Evolutionary conservation across 441 rosid genomes (phyloP), one percentile per base, ranked within the genome.

Genomic region (Daphne laureola): DNA sequence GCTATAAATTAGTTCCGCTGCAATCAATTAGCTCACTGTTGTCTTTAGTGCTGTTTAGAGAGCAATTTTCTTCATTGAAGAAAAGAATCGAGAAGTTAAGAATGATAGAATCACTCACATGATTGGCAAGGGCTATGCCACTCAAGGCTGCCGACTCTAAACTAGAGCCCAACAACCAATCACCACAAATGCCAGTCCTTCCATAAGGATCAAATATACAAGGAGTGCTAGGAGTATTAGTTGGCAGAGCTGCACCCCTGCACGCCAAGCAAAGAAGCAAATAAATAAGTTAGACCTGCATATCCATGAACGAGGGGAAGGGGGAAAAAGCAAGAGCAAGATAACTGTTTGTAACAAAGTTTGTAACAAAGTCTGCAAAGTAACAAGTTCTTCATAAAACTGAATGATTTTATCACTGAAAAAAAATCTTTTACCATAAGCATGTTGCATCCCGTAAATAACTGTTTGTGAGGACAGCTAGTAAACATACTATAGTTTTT

Each of bases 231-330:
- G 92, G 92, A 43, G 75, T 78, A 65, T 86, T 92, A 12, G 68
- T 83, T 3, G 98, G 96, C 57, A 84, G 82, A 54, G 96, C 98
- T 43, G 94, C 98, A 55, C 96, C 96, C 95, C 95, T 92, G 68
- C 59, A 59, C 17, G 41, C 27, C 17, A 31, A 31, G 38, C 8
- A 31, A 31, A 31, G 38, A 8, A 31, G 38, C 11, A 31, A 31
- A 31, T 31, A 31, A 8, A 31, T 31, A 31, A 31, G 35, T 26
- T 26, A 26, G 35, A 26, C 35, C 35, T 26, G 35, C 35, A 26
- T 7, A 27, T 40, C 1, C 17, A 21, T 12, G 18, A 48, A 5
- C n/a, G n/a, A n/a, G n/a, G n/a, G n/a, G n/a, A n/a, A n/a, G n/a
- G n/a, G n/a, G n/a, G n/a, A n/a, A n/a, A n/a, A n/a, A n/a, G n/a